phyloP scores from a whole-genome alignment of 129 eudicot genomes.

The Chrysanthemum makinoi region DNA sequence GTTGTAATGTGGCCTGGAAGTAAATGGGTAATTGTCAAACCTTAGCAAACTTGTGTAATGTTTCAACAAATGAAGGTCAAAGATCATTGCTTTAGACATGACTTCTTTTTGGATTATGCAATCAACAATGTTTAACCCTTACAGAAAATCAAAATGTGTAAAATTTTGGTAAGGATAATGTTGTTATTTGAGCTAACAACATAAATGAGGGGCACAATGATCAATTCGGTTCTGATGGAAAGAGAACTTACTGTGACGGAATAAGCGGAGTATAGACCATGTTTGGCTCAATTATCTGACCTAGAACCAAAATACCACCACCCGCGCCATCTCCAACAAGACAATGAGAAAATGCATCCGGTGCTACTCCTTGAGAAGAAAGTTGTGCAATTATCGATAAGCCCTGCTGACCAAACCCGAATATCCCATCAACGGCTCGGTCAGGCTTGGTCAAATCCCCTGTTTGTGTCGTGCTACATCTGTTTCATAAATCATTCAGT shows the following conservation, averaged over 20 bases:
- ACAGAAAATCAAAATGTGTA: background rate
- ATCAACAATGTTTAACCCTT: no score
- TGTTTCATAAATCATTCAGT: conserved; percentile 31
- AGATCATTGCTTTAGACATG: conserved; percentile 18
- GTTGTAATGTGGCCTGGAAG: conserved; percentile 87
- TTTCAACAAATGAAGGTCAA: background rate
- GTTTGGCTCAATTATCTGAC: conserved; percentile 84
- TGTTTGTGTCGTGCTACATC: conserved; percentile 82
- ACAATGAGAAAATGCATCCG: conserved; percentile 88
- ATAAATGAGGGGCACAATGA: conserved; percentile 6
- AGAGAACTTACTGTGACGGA: conserved; percentile 77
- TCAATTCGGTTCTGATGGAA: conserved; percentile 10
- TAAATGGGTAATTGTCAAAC: background rate
- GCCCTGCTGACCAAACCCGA: conserved; percentile 96
- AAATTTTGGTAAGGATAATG: background rate
- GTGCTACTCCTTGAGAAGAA: conserved; percentile 73
- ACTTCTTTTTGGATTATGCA: conserved; percentile 14
- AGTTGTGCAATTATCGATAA: conserved; percentile 90
- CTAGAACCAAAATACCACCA: conserved; percentile 92
- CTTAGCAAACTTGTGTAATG: background rate
- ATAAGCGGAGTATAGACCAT: conserved; percentile 91
- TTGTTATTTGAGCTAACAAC: conserved; percentile 1
- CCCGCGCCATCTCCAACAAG: conserved; percentile 74
- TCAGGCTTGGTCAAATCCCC: conserved; percentile 87
- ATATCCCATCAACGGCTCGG: conserved; percentile 93